These are phyloP conservation scores for Nicotiana otophora DNA, from an alignment of 257 asterid genomes.

Conservation along the genomic window DNA sequence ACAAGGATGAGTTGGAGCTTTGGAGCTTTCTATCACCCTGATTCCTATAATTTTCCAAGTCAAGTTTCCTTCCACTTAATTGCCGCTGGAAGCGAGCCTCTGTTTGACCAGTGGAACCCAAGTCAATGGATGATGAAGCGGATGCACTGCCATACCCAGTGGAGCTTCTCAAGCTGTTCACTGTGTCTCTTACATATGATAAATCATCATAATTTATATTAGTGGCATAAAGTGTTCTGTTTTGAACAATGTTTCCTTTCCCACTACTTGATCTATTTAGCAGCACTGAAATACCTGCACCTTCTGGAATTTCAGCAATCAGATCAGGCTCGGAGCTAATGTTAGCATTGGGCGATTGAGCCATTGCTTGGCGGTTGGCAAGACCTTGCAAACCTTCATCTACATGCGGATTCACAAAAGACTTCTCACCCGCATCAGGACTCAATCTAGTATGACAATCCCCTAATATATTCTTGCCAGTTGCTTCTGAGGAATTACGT, in stretches of 20 bases:
- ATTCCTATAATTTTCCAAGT: slow-evolving; percentile 51
- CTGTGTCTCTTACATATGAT: slow-evolving; percentile 62
- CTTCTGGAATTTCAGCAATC: slow-evolving; percentile 47
- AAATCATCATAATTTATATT: slow-evolving; percentile 69
- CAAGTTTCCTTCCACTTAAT: slow-evolving; percentile 61
- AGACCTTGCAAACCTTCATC: slow-evolving; percentile 28
- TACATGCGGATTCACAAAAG: slow-evolving; percentile 3
- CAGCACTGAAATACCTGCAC: slow-evolving; percentile 73
- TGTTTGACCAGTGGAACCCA: slow-evolving; percentile 52
- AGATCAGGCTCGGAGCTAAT: slow-evolving; percentile 24
- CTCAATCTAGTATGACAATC: slow-evolving; percentile 21
- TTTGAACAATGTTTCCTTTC: slow-evolving; percentile 57
- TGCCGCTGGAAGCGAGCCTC: slow-evolving; percentile 59
- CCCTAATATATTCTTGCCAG: slow-evolving; percentile 27
- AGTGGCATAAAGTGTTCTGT: slow-evolving; percentile 72
- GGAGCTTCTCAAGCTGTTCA: slow-evolving; percentile 76
- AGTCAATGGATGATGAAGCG: slow-evolving; percentile 75
- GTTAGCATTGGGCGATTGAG: slow-evolving; percentile 23
- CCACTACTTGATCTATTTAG: slow-evolving; percentile 52
- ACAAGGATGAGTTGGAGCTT: slow-evolving; percentile 61
- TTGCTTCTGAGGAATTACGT: slow-evolving; percentile 30
- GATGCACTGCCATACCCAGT: slow-evolving; percentile 65
- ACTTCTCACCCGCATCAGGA: slow-evolving; percentile 21
- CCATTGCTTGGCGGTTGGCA: slow-evolving; percentile 21
- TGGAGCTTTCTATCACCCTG: slow-evolving; percentile 55